A percentile compares a stretch with the other conserved stretches of the same genome.
phyloP scores from a whole-genome alignment of 2,329 filamentous ascomycete species.

The Paraphoma chrysanthemicola region DNA sequence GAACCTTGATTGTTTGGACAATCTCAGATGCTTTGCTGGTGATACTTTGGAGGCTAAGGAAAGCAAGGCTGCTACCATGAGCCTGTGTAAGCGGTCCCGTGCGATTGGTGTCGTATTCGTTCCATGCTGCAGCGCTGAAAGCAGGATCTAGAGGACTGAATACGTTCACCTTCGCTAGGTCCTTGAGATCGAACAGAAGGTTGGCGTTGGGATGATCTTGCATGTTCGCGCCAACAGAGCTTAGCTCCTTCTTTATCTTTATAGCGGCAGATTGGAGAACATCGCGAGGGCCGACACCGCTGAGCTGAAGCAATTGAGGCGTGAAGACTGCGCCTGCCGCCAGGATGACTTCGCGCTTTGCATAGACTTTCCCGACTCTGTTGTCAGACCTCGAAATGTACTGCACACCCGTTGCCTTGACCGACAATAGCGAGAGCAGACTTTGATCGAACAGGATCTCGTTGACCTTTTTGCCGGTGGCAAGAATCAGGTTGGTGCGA shows the following conservation, averaged over 20 bases:
- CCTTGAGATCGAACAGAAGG: conserved; percentile 29
- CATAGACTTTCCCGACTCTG: conserved; percentile 26
- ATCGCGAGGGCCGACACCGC: conserved; percentile 35
- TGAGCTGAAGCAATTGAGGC: conserved; percentile 57
- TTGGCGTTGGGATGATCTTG: conserved; percentile 39
- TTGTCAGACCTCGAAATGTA: conserved; percentile 25
- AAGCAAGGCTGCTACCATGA: conserved; percentile 31
- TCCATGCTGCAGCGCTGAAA: conserved; percentile 32
- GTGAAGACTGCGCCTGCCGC: conserved; percentile 65
- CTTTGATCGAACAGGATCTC: conserved; percentile 30
- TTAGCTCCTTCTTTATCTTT: conserved; percentile 32
- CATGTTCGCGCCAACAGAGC: conserved; percentile 42
- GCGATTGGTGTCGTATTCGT: conserved; percentile 31
- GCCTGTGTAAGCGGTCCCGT: conserved; percentile 38
- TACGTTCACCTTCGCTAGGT: conserved; percentile 25
- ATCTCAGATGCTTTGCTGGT: conserved; percentile 23
- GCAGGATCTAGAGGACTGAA: conserved; percentile 28
- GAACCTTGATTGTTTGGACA: conserved; percentile 21
- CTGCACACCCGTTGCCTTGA: conserved; percentile 26
- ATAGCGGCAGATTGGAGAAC: conserved; percentile 32
- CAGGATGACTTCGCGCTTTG: conserved; percentile 62
- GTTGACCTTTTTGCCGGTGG: conserved; percentile 30
- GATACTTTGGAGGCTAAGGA: conserved; percentile 25
- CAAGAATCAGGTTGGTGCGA: conserved; percentile 30
- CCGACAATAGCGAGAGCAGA: conserved; percentile 16